Conservation (phyloP, 129 eudicot genomes). For the Cynara cardunculus region DNA sequence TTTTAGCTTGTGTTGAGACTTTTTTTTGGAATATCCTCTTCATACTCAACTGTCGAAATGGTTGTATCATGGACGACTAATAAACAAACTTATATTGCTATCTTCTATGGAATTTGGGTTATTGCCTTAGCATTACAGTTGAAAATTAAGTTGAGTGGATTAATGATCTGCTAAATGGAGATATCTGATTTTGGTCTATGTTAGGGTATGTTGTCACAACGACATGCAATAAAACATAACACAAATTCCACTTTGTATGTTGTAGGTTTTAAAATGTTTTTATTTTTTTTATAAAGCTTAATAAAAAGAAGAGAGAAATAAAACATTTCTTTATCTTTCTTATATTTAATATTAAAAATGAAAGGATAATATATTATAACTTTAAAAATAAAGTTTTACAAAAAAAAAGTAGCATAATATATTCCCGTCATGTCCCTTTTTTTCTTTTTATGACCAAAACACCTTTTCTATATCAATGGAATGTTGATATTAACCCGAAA, state of each 20-base stretch:
- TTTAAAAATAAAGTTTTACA: too few relatives aligned
- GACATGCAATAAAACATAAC: background rate
- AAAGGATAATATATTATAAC: too few relatives aligned
- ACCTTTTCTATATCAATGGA: background rate
- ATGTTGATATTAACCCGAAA: background rate
- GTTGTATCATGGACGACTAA: background rate
- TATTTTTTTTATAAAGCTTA: background rate
- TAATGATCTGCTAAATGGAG: background rate
- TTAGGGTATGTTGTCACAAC: background rate
- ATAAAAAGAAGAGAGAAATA: too few relatives aligned
- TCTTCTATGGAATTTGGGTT: background rate
- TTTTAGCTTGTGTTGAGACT: too few relatives aligned
- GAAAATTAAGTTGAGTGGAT: background rate
- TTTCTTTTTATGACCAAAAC: background rate
- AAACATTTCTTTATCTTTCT: too few relatives aligned
- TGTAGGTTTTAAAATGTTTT: background rate
- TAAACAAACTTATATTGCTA: background rate
- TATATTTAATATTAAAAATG: too few relatives aligned
- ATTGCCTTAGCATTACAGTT: background rate
- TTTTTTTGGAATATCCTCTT: too few relatives aligned
- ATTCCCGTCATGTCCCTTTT: background rate
- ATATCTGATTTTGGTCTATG: background rate
- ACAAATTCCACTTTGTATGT: background rate
- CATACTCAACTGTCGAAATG: too few relatives aligned
- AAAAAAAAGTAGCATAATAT: too few relatives aligned